Evolutionary conservation across 176 grass and related monocot genomes (phyloP).

Genomic region (Ananas comosus): DNA sequence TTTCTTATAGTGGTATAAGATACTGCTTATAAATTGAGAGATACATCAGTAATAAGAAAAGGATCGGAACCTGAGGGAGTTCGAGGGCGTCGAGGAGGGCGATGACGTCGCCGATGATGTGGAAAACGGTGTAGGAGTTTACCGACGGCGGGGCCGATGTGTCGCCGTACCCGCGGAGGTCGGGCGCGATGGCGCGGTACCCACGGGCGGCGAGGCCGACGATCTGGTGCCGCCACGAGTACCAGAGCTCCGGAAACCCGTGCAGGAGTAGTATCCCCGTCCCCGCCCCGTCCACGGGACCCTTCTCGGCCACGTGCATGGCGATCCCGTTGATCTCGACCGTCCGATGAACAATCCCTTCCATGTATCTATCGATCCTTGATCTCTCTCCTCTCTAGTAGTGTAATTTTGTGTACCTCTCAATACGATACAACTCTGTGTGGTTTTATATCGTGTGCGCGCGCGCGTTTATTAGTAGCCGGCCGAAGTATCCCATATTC

Average conservation of each 20-base stretch:
- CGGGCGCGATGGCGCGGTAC: slow-evolving; percentile 59
- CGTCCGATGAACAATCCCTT: slow-evolving; percentile 31
- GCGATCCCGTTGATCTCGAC: slow-evolving; percentile 57
- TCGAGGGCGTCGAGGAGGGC: slow-evolving; percentile 63
- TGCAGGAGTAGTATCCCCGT: slow-evolving; percentile 55
- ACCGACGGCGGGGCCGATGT: slow-evolving; percentile 38
- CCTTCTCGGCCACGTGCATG: slow-evolving; percentile 58
- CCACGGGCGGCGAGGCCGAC: slow-evolving; percentile 39
- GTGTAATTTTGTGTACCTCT: too few relatives aligned
- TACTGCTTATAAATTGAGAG: too few relatives aligned
- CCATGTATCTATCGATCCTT: not conserved
- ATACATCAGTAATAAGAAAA: not conserved
- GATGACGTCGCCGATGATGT: slow-evolving; percentile 70
- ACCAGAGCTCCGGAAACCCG: slow-evolving; percentile 85
- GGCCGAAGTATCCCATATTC: too few relatives aligned
- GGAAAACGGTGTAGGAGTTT: slow-evolving; percentile 68
- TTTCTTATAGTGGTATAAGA: not conserved
- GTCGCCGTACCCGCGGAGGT: slow-evolving; percentile 69
- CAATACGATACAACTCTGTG: too few relatives aligned
- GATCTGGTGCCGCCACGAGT: slow-evolving; percentile 81
- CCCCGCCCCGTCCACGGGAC: not conserved
- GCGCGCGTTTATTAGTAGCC: too few relatives aligned
- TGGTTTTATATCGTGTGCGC: too few relatives aligned
- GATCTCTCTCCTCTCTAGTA: not conserved
- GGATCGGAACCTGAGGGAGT: not conserved